Conservation (phyloP, 1,284 basidiomycete species). For the Papiliotrema nemorosa region DNA sequence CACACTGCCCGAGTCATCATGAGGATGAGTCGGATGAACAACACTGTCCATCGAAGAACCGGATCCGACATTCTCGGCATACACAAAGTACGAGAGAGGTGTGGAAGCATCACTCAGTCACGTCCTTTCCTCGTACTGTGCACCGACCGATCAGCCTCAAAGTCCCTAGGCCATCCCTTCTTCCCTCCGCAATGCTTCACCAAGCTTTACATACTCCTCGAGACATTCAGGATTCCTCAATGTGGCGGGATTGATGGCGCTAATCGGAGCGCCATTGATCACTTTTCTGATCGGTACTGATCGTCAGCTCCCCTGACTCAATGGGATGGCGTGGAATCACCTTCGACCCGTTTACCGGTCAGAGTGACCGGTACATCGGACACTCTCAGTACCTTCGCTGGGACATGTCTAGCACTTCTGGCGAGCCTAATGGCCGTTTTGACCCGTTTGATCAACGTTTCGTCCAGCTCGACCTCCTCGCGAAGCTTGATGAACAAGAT, state of each 20-base stretch:
- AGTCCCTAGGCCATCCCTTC: slow-evolving; percentile 28
- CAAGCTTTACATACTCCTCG: slow-evolving; percentile 60
- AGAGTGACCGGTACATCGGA: slow-evolving; percentile 76
- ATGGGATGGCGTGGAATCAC: slow-evolving; percentile 2
- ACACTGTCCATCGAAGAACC: too few relatives aligned
- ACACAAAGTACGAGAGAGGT: too few relatives aligned
- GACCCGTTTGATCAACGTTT: slow-evolving; percentile 59
- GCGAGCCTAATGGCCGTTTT: slow-evolving; percentile 62
- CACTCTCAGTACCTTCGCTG: slow-evolving; percentile 65
- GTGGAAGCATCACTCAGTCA: too few relatives aligned
- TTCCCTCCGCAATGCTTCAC: slow-evolving; percentile 54
- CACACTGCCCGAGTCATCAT: not conserved
- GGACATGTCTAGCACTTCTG: slow-evolving; percentile 71
- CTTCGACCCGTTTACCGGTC: slow-evolving; percentile 78
- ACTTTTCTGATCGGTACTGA: slow-evolving; percentile 52
- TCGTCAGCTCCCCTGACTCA: slow-evolving; percentile 1
- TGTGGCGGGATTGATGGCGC: slow-evolving; percentile 70
- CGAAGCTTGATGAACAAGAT: slow-evolving; percentile 69
- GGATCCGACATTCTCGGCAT: too few relatives aligned
- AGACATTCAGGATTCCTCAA: slow-evolving; percentile 73
- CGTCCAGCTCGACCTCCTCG: slow-evolving; percentile 55
- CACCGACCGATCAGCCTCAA: too few relatives aligned
- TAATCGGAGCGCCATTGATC: slow-evolving; percentile 71
- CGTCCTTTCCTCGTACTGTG: too few relatives aligned
- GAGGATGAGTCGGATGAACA: too few relatives aligned